Conservation (phyloP, 129 eudicot genomes). For the Ambrosia trifida region DNA sequence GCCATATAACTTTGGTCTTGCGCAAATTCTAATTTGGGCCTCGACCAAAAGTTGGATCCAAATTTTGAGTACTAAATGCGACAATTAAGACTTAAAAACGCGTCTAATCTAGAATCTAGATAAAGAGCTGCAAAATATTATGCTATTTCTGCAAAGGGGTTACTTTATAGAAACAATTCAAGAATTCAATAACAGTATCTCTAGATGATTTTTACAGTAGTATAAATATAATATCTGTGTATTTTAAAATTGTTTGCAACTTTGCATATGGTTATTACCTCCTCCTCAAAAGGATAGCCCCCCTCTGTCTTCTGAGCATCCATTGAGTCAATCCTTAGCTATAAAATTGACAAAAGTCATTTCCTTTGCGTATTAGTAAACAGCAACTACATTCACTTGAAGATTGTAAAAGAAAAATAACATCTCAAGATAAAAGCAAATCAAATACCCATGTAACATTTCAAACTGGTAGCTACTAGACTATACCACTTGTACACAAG, state of each 20-base stretch:
- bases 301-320: neutral
- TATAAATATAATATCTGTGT: neutral
- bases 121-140: too few relatives aligned
- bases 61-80: too few relatives aligned
- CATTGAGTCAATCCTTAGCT: conserved; percentile 1
- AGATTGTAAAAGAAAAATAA: neutral
- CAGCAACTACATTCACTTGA: neutral
- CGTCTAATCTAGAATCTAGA: too few relatives aligned
- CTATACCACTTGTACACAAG: neutral
- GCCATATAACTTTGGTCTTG: conserved; percentile 13
- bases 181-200: conserved; percentile 6
- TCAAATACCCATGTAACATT: neutral
- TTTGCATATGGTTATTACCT: neutral
- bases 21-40: conserved; percentile 19
- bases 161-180: too few relatives aligned
- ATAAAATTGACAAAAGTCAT: neutral
- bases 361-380: neutral
- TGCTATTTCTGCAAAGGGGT: too few relatives aligned
- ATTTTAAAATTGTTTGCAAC: neutral
- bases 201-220: neutral
- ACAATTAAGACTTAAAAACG: too few relatives aligned
- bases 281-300: neutral
- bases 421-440: neutral
- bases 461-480: neutral
- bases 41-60: conserved; percentile 3